Percentiles rank a stretch among this genome's conserved stretches.
These are phyloP conservation scores for Populus nigra DNA, from an alignment of 345 rosid species.

Conservation along the genomic window DNA sequence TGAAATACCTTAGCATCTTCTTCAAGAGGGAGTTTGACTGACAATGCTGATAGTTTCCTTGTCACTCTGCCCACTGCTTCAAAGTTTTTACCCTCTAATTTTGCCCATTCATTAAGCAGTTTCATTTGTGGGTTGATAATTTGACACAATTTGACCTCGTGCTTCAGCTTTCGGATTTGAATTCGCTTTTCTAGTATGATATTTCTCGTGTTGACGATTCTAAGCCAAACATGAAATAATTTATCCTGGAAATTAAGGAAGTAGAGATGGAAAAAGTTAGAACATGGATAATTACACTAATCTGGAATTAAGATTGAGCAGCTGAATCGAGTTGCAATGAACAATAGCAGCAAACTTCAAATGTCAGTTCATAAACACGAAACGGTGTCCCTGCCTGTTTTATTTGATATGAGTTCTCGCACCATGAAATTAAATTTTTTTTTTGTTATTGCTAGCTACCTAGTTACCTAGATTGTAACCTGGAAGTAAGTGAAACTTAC, in stretches of 20 bases:
- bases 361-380: no score
- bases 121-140: conserved; percentile 46
- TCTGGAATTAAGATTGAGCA: no score
- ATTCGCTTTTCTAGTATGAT: conserved; percentile 37
- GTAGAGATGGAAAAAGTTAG: no score
- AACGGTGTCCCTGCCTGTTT: no score
- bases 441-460: no score
- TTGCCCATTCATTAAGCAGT: conserved; percentile 50
- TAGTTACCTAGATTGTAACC: no score
- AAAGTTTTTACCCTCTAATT: conserved; percentile 43
- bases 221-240: conserved; percentile 51
- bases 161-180: conserved; percentile 37
- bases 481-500: conserved; percentile 19
- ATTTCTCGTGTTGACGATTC: conserved; percentile 40
- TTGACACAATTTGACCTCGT: conserved; percentile 40
- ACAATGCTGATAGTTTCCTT: conserved; percentile 59
- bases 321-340: no score
- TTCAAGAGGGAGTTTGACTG: conserved; percentile 41
- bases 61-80: conserved; percentile 60
- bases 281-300: no score
- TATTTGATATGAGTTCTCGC: no score
- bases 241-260: conserved; percentile 39
- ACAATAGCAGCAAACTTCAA: no score
- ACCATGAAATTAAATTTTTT: no score
- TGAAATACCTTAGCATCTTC: conserved; percentile 50